phyloP scores from a whole-genome alignment of 1,284 basidiomycete species.

The Athelia sp. region DNA sequence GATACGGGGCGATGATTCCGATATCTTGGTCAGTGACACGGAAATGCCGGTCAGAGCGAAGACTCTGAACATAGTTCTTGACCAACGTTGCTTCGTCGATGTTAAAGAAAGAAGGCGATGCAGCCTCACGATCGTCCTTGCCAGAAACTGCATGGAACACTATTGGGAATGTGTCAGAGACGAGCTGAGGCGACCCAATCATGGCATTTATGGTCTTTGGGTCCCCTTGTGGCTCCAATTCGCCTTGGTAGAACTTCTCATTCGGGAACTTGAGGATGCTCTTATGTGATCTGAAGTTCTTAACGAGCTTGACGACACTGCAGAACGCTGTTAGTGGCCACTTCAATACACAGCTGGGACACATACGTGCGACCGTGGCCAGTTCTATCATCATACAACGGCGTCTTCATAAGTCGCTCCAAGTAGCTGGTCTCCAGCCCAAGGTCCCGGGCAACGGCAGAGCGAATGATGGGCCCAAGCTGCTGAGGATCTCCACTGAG shows the following conservation, averaged over 20 bases:
- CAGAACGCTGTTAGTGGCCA: slow-evolving; percentile 1
- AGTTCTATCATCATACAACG: slow-evolving; percentile 35
- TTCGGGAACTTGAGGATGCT: slow-evolving; percentile 56
- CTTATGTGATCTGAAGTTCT: slow-evolving; percentile 55
- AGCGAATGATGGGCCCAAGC: slow-evolving; percentile 57
- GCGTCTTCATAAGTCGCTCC: slow-evolving; percentile 47
- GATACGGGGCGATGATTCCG: slow-evolving; percentile 54
- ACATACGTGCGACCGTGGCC: slow-evolving; percentile 38
- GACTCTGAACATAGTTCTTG: slow-evolving; percentile 29
- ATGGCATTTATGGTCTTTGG: slow-evolving; percentile 27
- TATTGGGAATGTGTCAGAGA: slow-evolving; percentile 33
- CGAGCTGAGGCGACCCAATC: slow-evolving; percentile 27
- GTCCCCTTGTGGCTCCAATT: slow-evolving; percentile 40
- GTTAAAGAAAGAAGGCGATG: slow-evolving; percentile 46
- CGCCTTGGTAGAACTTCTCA: slow-evolving; percentile 46
- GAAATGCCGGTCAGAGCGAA: slow-evolving; percentile 22
- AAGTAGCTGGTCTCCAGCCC: slow-evolving; percentile 53
- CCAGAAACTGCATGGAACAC: slow-evolving; percentile 43
- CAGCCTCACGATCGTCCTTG: slow-evolving; percentile 34
- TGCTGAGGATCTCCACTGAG: slow-evolving; percentile 62
- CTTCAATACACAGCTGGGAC: slow-evolving; percentile 2
- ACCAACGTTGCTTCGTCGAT: slow-evolving; percentile 37
- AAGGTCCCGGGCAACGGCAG: slow-evolving; percentile 38
- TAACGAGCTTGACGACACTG: slow-evolving; percentile 45
- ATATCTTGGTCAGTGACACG: slow-evolving; percentile 33